Percentiles rank a stretch among this genome's conserved stretches.
phyloP scores from a whole-genome alignment of 1,139 yeast species.

The Dujonia santamariae region DNA sequence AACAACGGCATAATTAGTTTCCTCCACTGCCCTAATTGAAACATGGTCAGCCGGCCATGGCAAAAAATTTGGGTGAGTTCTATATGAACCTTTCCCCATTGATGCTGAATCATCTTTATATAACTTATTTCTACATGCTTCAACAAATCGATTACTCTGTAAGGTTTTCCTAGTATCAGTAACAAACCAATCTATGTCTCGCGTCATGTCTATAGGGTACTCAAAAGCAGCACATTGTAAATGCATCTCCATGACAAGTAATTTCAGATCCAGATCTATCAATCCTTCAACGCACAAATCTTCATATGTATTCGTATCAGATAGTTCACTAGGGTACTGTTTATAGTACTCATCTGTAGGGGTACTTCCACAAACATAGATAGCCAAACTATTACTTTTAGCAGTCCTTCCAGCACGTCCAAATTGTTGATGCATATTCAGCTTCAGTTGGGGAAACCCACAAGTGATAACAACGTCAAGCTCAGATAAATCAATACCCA shows the following conservation, averaged over 20 bases:
- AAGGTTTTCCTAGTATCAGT: constrained; percentile 1
- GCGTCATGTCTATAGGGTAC: constrained; percentile 52
- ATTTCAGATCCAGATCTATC: constrained; percentile 29
- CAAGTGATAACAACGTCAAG: constrained; percentile 88
- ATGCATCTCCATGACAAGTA: constrained; percentile 66
- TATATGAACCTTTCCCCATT: constrained; percentile 54
- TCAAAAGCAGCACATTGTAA: constrained; percentile 95
- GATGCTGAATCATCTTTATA: constrained; percentile 42
- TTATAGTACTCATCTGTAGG: constrained; percentile 88
- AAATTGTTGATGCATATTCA: constrained; percentile 90
- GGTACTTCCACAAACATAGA: constrained; percentile 78
- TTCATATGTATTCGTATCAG: constrained; percentile 40
- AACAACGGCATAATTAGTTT: constrained; percentile 78
- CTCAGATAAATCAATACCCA: constrained; percentile 93
- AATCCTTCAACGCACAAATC: constrained; percentile 43
- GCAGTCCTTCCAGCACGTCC: constrained; percentile 92
- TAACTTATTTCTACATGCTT: constrained; percentile 42
- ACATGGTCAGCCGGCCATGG: constrained; percentile 82
- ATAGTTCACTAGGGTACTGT: constrained; percentile 63
- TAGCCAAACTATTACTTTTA: constrained; percentile 64
- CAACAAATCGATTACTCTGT: constrained; percentile 24
- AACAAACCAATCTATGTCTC: constrained; percentile 59
- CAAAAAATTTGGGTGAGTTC: constrained; percentile 56
- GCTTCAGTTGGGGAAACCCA: constrained; percentile 85
- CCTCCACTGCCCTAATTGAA: constrained; percentile 79